Conservation (phyloP, 495 filamentous ascomycete genomes). For the Filosporella fistucella region DNA sequence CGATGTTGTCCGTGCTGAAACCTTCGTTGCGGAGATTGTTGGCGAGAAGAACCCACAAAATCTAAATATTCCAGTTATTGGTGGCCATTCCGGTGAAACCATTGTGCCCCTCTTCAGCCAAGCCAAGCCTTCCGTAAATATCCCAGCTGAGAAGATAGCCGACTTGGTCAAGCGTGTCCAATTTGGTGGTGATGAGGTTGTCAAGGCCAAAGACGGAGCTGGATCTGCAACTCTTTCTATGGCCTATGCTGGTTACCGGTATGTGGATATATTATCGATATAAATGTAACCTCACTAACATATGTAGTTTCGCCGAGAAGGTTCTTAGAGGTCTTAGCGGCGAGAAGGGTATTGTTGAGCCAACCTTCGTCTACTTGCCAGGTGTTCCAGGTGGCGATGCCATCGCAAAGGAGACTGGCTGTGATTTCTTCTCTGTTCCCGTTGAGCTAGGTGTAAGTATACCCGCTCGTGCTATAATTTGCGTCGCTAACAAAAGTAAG, state of each 20-base stretch:
- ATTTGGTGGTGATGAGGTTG: constrained; percentile 98
- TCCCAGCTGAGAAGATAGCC: constrained; percentile 82
- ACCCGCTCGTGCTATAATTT: too few relatives aligned
- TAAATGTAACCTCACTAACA: constrained; percentile 17
- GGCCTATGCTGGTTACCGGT: constrained; percentile 96
- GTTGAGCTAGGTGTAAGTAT: constrained; percentile 85
- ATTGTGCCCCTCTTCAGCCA: constrained; percentile 97
- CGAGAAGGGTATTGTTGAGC: constrained; percentile 87
- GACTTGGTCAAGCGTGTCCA: constrained; percentile 89
- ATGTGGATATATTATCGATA: constrained; percentile 13
- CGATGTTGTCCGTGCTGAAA: constrained; percentile 96
- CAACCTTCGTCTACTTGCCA: constrained; percentile 89
- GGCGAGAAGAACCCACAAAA: constrained; percentile 74
- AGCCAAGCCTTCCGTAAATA: constrained; percentile 69
- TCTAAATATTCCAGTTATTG: constrained; percentile 84
- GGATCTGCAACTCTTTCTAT: constrained; percentile 96
- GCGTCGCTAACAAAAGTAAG: constrained; percentile 35
- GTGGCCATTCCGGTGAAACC: constrained; percentile 95
- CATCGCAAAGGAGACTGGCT: constrained; percentile 73
- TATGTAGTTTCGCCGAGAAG: constrained; percentile 79
- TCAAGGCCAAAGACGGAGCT: constrained; percentile 93
- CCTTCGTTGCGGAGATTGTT: constrained; percentile 83
- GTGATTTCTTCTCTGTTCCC: constrained; percentile 94
- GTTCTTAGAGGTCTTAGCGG: constrained; percentile 84
- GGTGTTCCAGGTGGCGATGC: constrained; percentile 84